phyloP scores from a whole-genome alignment of 2,329 filamentous ascomycete species.

The Cadophora gregata region DNA sequence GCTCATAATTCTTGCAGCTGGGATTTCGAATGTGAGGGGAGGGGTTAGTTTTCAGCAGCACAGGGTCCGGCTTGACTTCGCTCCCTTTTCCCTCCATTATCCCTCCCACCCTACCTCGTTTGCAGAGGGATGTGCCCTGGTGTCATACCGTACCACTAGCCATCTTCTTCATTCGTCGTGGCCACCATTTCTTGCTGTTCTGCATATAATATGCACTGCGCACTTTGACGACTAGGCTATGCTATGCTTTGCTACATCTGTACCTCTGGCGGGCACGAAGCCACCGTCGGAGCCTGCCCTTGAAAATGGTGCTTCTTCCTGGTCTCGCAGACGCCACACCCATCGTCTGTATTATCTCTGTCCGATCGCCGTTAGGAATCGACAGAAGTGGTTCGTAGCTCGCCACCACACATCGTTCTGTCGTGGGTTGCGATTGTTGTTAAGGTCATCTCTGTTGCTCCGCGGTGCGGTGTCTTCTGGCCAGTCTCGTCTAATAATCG shows the following conservation, averaged over 20 bases:
- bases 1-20: not conserved
- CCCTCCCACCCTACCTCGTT: not conserved
- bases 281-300: conserved; percentile 4
- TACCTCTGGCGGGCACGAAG: not conserved
- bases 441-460: not conserved
- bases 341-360: not conserved
- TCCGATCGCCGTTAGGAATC: not conserved
- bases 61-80: not conserved
- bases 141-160: too few relatives aligned
- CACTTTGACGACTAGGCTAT: not conserved
- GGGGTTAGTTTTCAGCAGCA: not conserved
- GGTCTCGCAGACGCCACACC: not conserved
- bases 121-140: not conserved
- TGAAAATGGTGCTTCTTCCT: not conserved
- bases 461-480: not conserved
- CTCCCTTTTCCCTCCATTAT: not conserved
- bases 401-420: not conserved
- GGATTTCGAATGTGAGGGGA: too few relatives aligned
- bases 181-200: conserved; percentile 1
- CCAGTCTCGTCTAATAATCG: not conserved
- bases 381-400: not conserved
- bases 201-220: conserved; percentile 13
- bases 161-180: not conserved
- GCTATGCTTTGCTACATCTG: not conserved
- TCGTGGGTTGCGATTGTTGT: not conserved